These are phyloP conservation scores for Takakia lepidozioides DNA, from an alignment of 225 moss, liverwort and hornwort genomes.

Conservation along the genomic window DNA sequence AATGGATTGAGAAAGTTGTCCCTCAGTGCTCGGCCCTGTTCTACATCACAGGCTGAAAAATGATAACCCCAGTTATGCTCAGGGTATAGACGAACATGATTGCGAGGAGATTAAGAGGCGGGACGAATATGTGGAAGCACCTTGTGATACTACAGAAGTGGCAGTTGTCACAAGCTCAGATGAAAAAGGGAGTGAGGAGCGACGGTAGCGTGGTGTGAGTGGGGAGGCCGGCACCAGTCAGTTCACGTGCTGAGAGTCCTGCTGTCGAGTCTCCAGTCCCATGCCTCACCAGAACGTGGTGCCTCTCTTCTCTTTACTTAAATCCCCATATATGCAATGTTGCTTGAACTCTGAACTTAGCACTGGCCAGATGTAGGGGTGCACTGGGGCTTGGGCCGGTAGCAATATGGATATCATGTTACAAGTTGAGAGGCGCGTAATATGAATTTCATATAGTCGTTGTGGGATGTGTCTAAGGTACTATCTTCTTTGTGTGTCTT, in stretches of 20 bases:
- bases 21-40: conserved; percentile 7
- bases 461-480: too few species aligned
- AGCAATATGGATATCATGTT: too few species aligned
- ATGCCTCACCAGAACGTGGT: conserved; percentile 32
- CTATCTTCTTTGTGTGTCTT: too few species aligned
- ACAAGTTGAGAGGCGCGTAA: too few species aligned
- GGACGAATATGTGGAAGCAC: conserved; percentile 13
- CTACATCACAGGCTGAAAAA: not conserved
- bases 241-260: conserved; percentile 38
- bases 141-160: conserved; percentile 28
- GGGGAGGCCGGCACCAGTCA: conserved; percentile 60
- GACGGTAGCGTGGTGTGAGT: conserved; percentile 45
- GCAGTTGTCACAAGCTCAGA: conserved; percentile 20
- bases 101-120: conserved; percentile 27
- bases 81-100: not conserved
- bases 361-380: too few species aligned
- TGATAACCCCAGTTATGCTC: conserved; percentile 17
- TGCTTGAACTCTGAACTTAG: too few species aligned
- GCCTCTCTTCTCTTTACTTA: conserved; percentile 17
- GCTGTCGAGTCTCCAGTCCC: conserved; percentile 17
- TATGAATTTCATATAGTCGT: too few species aligned
- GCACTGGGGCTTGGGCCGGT: too few species aligned
- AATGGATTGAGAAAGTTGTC: conserved; percentile 19
- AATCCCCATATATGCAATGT: conserved; percentile 17
- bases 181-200: conserved; percentile 45